phyloP scores from a whole-genome alignment of 2,329 filamentous ascomycete genomes.

The Pseudogymnoascus sp. region DNA sequence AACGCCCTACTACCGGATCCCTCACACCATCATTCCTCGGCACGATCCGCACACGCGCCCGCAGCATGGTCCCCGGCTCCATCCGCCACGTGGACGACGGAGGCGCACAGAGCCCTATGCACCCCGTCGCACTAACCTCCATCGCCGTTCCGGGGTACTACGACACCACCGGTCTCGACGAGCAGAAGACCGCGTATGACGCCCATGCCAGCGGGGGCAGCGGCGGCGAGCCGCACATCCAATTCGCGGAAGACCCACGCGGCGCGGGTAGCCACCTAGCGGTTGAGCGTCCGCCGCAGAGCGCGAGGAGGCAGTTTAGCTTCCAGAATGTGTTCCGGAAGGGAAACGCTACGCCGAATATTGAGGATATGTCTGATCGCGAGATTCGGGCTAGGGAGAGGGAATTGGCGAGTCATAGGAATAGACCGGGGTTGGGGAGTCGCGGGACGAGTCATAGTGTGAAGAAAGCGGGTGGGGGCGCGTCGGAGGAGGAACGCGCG shows the following conservation, averaged over 20 bases:
- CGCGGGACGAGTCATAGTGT: slow-evolving; percentile 31
- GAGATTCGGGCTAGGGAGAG: slow-evolving; percentile 8
- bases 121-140: slow-evolving; percentile 54
- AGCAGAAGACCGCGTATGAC: slow-evolving; percentile 39
- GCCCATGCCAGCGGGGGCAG: slow-evolving; percentile 35
- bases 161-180: slow-evolving; percentile 32
- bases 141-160: slow-evolving; percentile 43
- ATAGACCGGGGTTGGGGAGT: slow-evolving; percentile 28
- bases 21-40: slow-evolving; percentile 49
- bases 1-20: slow-evolving; percentile 37
- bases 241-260: slow-evolving; percentile 32
- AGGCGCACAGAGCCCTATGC: slow-evolving; percentile 45
- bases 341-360: slow-evolving; percentile 8
- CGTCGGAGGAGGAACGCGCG: slow-evolving; percentile 73
- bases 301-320: slow-evolving; percentile 72
- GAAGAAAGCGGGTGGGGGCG: slow-evolving; percentile 35
- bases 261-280: neutral
- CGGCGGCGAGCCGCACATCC: slow-evolving; percentile 33
- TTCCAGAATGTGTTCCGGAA: slow-evolving; percentile 72
- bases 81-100: slow-evolving; percentile 22
- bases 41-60: slow-evolving; percentile 41
- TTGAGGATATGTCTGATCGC: neutral
- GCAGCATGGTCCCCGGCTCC: slow-evolving; percentile 23
- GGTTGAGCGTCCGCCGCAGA: slow-evolving; percentile 48
- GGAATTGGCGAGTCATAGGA: slow-evolving; percentile 20